These are phyloP conservation scores for Arthrinium puccinioides DNA, from an alignment of 2,329 filamentous ascomycete species.

Conservation along the genomic window DNA sequence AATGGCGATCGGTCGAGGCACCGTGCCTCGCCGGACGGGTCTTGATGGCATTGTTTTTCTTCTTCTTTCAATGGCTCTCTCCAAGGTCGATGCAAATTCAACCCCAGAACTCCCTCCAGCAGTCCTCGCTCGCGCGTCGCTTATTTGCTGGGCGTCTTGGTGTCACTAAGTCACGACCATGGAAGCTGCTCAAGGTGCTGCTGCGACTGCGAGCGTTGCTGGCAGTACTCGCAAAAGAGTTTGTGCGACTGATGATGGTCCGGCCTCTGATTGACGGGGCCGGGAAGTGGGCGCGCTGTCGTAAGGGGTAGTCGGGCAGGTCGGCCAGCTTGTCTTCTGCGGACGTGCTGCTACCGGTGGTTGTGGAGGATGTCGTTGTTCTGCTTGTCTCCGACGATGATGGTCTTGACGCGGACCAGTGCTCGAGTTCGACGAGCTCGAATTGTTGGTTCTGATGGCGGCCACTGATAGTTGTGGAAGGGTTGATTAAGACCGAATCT, in stretches of 20 bases:
- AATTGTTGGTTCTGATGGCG: too few species aligned
- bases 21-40: conserved; percentile 6
- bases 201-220: conserved; percentile 4
- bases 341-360: too few species aligned
- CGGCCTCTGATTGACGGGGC: neutral
- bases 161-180: conserved; percentile 6
- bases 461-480: too few species aligned
- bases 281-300: conserved; percentile 4
- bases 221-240: too few species aligned
- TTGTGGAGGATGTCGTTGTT: too few species aligned
- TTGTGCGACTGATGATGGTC: neutral
- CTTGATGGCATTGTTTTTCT: conserved; percentile 3
- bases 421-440: conserved; percentile 13
- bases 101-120: conserved; percentile 15
- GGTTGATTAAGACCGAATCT: too few species aligned
- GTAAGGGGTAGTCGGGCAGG: conserved; percentile 8
- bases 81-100: conserved; percentile 4
- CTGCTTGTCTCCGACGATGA: too few species aligned
- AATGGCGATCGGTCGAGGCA: neutral
- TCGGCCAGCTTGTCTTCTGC: too few species aligned
- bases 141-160: conserved; percentile 1
- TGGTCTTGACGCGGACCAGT: too few species aligned
- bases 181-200: neutral
- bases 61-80: neutral
- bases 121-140: conserved; percentile 10